These are phyloP conservation scores for Rutstroemia sydowiana DNA, from an alignment of 2,329 filamentous ascomycete genomes.

Conservation along the genomic window DNA sequence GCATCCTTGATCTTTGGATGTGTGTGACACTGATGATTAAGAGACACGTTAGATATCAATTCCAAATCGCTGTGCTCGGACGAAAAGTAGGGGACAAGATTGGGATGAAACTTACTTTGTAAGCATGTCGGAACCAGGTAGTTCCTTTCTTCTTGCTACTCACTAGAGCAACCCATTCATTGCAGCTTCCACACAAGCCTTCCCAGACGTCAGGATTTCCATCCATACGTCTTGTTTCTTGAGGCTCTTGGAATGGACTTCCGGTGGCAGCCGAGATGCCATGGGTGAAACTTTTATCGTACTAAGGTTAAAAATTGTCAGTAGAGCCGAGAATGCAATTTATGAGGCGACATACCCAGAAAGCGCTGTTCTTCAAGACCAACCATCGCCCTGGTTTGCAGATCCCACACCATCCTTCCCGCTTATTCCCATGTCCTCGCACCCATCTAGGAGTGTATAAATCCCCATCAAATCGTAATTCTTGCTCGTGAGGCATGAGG, in stretches of 20 bases:
- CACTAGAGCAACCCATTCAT: slow-evolving; percentile 73
- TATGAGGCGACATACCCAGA: slow-evolving; percentile 41
- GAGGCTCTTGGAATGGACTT: slow-evolving; percentile 68
- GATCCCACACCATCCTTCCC: slow-evolving; percentile 83
- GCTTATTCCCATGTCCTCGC: slow-evolving; percentile 77
- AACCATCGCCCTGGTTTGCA: slow-evolving; percentile 83
- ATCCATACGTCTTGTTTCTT: slow-evolving; percentile 68
- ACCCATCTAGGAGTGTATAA: slow-evolving; percentile 81
- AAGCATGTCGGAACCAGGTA: slow-evolving; percentile 83
- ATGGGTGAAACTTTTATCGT: slow-evolving; percentile 85
- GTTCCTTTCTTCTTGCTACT: slow-evolving; percentile 91
- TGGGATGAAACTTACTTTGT: slow-evolving; percentile 54
- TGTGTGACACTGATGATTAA: slow-evolving; percentile 49
- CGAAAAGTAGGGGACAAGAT: neutral
- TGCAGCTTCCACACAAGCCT: slow-evolving; percentile 69
- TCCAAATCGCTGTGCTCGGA: neutral
- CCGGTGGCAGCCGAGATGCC: slow-evolving; percentile 79
- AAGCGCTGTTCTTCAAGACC: slow-evolving; percentile 82
- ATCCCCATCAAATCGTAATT: slow-evolving; percentile 71
- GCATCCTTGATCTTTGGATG: slow-evolving; percentile 66
- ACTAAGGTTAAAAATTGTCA: slow-evolving; percentile 37
- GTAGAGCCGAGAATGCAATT: neutral
- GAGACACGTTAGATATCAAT: neutral
- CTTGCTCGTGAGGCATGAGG: slow-evolving; percentile 69
- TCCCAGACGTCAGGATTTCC: slow-evolving; percentile 79